A percentile compares a stretch with the other conserved stretches of the same genome.
Evolutionary conservation across 148 eudicot species (phyloP).

Genomic region (Pouteria glomerata): DNA sequence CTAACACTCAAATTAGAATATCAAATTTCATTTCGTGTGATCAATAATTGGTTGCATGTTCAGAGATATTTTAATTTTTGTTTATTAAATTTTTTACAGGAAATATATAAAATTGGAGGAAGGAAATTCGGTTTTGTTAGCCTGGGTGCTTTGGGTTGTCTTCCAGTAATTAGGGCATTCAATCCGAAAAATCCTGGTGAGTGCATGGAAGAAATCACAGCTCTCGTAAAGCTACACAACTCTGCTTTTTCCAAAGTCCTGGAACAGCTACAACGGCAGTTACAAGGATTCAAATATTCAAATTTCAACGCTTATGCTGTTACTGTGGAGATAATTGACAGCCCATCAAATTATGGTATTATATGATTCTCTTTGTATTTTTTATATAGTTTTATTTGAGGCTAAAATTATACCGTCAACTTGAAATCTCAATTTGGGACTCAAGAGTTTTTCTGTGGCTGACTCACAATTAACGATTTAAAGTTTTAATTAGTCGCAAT

Average conservation of each 20-base stretch:
- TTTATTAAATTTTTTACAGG: conserved; percentile 19
- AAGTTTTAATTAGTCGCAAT: too few species aligned
- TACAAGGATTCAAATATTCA: conserved; percentile 36
- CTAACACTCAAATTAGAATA: too few species aligned
- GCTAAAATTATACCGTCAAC: too few species aligned
- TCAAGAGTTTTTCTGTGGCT: too few species aligned
- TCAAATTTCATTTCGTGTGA: not conserved
- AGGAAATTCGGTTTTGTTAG: conserved; percentile 40
- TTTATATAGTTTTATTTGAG: too few species aligned
- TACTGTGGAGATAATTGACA: conserved; percentile 13
- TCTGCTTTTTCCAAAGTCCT: conserved; percentile 16
- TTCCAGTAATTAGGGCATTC: conserved; percentile 17
- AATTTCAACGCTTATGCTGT: conserved; percentile 23
- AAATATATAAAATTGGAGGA: conserved; percentile 36
- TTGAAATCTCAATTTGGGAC: too few species aligned
- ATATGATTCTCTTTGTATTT: not conserved
- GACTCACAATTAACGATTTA: too few species aligned
- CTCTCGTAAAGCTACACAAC: conserved; percentile 21
- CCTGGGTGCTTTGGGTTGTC: conserved; percentile 29
- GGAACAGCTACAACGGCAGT: conserved; percentile 8
- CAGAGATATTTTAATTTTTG: not conserved
- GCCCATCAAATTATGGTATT: conserved; percentile 30
- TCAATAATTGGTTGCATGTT: not conserved
- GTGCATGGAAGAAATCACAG: conserved; percentile 18
- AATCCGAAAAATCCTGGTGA: conserved; percentile 15